These are phyloP conservation scores for Mucor circinelloides DNA, from an alignment of 371 early-diverging fungal species.

Conservation along the genomic window DNA sequence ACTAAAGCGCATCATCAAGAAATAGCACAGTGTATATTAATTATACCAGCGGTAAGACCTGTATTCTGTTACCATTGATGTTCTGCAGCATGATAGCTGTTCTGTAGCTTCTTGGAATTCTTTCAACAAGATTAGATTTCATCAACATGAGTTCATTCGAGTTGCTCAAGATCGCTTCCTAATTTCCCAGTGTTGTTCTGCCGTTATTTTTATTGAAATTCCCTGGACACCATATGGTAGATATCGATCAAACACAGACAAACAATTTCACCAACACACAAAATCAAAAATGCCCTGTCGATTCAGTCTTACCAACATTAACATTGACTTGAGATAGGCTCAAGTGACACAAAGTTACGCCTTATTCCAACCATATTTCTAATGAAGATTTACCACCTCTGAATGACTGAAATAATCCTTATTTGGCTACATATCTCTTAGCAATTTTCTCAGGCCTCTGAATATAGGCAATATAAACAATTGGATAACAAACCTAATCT, in stretches of 20 bases:
- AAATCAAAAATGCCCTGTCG: no score
- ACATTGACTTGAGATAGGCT: background rate
- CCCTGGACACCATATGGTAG: no score
- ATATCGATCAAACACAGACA: no score
- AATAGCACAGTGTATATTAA: background rate
- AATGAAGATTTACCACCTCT: background rate
- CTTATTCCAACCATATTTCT: background rate
- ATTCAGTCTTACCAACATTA: background rate
- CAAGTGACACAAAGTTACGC: conserved; percentile 5
- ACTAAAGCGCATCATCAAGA: background rate
- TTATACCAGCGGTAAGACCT: background rate
- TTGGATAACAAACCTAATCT: background rate
- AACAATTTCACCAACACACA: no score
- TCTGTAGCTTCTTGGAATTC: background rate
- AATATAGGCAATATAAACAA: background rate
- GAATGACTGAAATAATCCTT: background rate
- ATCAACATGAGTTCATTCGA: background rate
- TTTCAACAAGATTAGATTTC: background rate
- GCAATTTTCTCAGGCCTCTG: background rate
- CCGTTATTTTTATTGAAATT: background rate
- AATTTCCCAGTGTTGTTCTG: no score
- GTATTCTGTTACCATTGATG: background rate
- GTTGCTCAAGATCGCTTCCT: background rate
- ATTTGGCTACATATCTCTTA: background rate
- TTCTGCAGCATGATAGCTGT: background rate